Evolutionary conservation across 148 eudicot species (phyloP).

Genomic region (Euryodendron excelsum): DNA sequence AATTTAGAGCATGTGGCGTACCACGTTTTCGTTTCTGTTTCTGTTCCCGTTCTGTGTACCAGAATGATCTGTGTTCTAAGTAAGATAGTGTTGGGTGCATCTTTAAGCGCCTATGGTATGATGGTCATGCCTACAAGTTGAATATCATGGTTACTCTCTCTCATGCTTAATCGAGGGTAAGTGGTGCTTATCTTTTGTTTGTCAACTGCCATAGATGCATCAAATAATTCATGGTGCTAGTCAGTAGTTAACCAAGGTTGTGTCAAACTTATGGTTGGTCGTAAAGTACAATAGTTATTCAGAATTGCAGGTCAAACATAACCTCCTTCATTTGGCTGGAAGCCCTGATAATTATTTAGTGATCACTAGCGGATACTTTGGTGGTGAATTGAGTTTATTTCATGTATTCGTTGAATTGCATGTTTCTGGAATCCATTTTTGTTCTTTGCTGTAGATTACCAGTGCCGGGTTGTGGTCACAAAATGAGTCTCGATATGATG

Average conservation of each 20-base stretch:
- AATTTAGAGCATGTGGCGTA: too few relatives aligned
- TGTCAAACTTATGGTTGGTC: background rate
- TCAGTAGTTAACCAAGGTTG: background rate
- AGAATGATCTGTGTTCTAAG: too few relatives aligned
- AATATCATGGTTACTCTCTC: background rate
- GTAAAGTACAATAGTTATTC: background rate
- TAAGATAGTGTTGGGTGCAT: too few relatives aligned
- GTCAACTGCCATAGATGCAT: background rate
- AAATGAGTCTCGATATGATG: slow-evolving; percentile 44
- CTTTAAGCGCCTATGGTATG: background rate
- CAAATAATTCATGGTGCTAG: background rate
- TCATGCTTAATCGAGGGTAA: background rate
- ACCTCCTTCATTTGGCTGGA: background rate
- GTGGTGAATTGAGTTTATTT: background rate
- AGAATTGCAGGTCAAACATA: background rate
- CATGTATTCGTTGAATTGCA: background rate
- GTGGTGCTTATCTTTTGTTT: background rate
- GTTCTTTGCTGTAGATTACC: slow-evolving; percentile 62
- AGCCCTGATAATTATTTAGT: background rate
- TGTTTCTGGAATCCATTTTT: background rate
- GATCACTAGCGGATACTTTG: background rate
- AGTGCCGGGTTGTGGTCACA: slow-evolving; percentile 78
- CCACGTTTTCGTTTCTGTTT: too few relatives aligned
- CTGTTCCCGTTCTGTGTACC: too few relatives aligned
- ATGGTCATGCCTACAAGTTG: background rate